Conservation (phyloP, 2,329 filamentous ascomycete genomes). For the Dactylonectria macrodidyma region DNA sequence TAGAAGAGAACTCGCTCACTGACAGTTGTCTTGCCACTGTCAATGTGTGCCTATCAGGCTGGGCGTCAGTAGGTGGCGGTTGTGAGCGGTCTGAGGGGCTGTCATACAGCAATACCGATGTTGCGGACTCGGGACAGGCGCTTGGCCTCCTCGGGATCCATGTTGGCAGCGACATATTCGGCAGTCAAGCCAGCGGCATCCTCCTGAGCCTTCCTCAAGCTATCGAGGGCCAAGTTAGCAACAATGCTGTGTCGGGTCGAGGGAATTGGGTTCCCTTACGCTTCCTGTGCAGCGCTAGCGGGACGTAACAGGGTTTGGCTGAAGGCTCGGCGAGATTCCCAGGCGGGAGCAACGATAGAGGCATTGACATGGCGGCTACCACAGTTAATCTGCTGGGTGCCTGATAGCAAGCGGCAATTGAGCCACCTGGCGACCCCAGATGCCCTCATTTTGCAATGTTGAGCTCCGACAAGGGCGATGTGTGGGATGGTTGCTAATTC, state of each 20-base stretch:
- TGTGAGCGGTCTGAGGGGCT: slow-evolving; percentile 17
- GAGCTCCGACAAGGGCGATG: slow-evolving; percentile 44
- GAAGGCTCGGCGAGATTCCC: slow-evolving; percentile 51
- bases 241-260: slow-evolving; percentile 12
- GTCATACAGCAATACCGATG: slow-evolving; percentile 91
- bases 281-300: slow-evolving; percentile 58
- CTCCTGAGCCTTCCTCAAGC: slow-evolving; percentile 68
- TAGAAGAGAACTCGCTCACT: slow-evolving; percentile 99
- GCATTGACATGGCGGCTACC: slow-evolving; percentile 48
- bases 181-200: slow-evolving; percentile 67
- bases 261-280: slow-evolving; percentile 49
- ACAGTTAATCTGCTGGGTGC: slow-evolving; percentile 47
- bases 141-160: slow-evolving; percentile 83
- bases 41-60: slow-evolving; percentile 85
- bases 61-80: slow-evolving; percentile 33
- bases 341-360: slow-evolving; percentile 40
- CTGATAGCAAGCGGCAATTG: slow-evolving; percentile 55
- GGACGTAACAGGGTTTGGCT: slow-evolving; percentile 51
- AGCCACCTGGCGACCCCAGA: slow-evolving; percentile 58
- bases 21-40: slow-evolving; percentile 97
- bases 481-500: slow-evolving; percentile 46
- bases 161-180: slow-evolving; percentile 80
- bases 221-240: slow-evolving; percentile 40
- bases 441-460: slow-evolving; percentile 56
- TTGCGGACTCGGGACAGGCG: slow-evolving; percentile 89